Evolutionary conservation across 2,329 filamentous ascomycete genomes (phyloP), one percentile per base, ranked within the genome.

Genomic region (Plenodomus biglobosus): DNA sequence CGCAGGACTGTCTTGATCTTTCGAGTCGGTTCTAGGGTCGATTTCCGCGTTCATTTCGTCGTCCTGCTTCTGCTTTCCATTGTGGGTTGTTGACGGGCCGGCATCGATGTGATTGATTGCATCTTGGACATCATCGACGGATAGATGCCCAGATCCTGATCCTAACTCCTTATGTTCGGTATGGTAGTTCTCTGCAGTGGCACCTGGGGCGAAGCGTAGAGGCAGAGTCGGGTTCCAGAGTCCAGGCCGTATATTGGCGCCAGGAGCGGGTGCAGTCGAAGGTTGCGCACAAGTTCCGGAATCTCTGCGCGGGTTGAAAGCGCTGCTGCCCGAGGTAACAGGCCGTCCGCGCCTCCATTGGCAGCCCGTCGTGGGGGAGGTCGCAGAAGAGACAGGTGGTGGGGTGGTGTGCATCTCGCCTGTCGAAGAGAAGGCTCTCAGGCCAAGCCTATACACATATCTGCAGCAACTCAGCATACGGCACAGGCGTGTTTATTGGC

Each of bases 281-380:
- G 27, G 27, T 15, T 7, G 27, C 15, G 27, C 27, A 32, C 27
- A 7, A 11, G 27, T 8, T 10, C 27, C 27, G 3, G 27, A 32
- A 3, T 32, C 27, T 7, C 6, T 32, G 27, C 27, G 27, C 8
- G 27, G 27, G 11, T 11, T 15, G 13, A 3, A 32, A 3, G 15
- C 27, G 11, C 13, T 6, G 27, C 27, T 48, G 21, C 48, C 41
- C 32, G 54, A 44, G 18, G 44, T 34, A 19, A 59, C 51, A 34
- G 59, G 56, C 40, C 48, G 59, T 46, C 54, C 56, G 36, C 56
- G 58, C 39, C 52, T 60, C 59, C 59, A 64, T 32, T 43, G 55
- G 44, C 41, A 58, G 18, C 50, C 46, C 15, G 24, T 38, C 18
- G 42, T 18, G 17, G 48, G 50, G 11, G 47, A 40, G 17, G 42